Evolutionary conservation across 23 red algal genomes (phyloP), one percentile per base, ranked within the genome.

Genomic region (Gracilaria gracilis): DNA sequence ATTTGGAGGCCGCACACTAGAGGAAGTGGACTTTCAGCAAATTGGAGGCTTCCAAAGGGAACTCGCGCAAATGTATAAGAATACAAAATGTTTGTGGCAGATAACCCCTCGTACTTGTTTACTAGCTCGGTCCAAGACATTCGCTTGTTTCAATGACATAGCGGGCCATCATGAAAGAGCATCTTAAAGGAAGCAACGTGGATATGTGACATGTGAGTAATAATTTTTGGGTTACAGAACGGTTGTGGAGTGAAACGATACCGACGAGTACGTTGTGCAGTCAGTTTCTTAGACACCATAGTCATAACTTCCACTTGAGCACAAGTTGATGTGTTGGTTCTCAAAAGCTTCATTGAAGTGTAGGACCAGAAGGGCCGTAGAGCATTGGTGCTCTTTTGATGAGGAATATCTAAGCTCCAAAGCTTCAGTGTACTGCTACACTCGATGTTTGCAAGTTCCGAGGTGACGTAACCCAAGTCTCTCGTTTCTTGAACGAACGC

Each of bases 191-290:
- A 20, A 69, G 32, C 64, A 69, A 69, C 64, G 64, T 69, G 64
- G 64, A 14, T 69, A 37, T 69, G 32, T 69, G 31, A 37, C 64
- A 36, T 69, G 64, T 15, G 64, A 69, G 64, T 32, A 69, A 69
- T 69, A 69, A 36, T 69, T 69, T 69, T 65, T 65, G 61, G 61
- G 28, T 29, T 65, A 33, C 61, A 65, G 33, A 29, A 65, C 24
- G 25, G 61, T 33, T 65, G 61, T 33, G 14, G 61, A 65, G 25
- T 29, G 64, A 69, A 69, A 5, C 64, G 64, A 36, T 37, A 36
- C 31, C 37, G 32, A 15, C 27, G 32, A 55, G 51, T 15, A 46
- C n/a, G n/a, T n/a, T n/a, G n/a, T n/a, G n/a, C 11, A 46, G 42
- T 46, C 5, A 4, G 42, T 46, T 46, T 46, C 5, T 4, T 46